phyloP scores from a whole-genome alignment of 129 eudicot species.

The Rutidosis leptorrhynchoides region DNA sequence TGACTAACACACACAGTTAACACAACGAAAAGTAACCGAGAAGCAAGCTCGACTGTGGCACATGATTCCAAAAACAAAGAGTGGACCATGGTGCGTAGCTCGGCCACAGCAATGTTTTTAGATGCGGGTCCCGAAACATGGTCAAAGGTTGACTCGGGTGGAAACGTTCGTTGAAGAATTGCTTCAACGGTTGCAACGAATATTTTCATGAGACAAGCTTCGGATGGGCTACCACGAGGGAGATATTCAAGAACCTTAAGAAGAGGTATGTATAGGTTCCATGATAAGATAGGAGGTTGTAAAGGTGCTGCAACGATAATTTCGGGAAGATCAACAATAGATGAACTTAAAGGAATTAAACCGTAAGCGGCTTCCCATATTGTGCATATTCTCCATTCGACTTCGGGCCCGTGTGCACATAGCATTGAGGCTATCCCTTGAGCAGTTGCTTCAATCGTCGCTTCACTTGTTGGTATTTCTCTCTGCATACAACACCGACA shows the following conservation, averaged over 20 bases:
- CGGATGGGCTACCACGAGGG: conserved; percentile 96
- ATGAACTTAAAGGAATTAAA: conserved; percentile 81
- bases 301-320: conserved; percentile 88
- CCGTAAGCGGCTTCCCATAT: conserved; percentile 99
- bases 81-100: conserved; percentile 98
- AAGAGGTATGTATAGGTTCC: conserved; percentile 91
- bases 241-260: conserved; percentile 94
- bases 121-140: conserved; percentile 63
- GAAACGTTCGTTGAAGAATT: conserved; percentile 86
- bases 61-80: conserved; percentile 74
- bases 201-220: conserved; percentile 94
- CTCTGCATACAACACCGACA: conserved; percentile 30
- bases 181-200: conserved; percentile 97
- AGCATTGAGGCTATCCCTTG: conserved; percentile 97
- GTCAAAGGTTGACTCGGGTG: conserved; percentile 63
- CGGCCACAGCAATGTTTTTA: conserved; percentile 93
- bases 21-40: conserved; percentile 86
- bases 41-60: conserved; percentile 80
- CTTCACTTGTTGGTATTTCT: conserved; percentile 79
- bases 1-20: conserved; percentile 94
- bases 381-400: conserved; percentile 98
- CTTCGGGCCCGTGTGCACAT: conserved; percentile 97
- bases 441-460: conserved; percentile 91
- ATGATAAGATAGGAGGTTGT: conserved; percentile 86
- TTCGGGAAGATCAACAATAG: conserved; percentile 86